Evolutionary conservation across 306 rosid species (phyloP).

Genomic region (peach (Prunus persica)): Prunus_persica_NCBIv2 NC_034011.1:3797001-3797500

Average conservation of each 20-base stretch:
- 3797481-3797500: background rate
- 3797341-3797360: conserved; percentile 18
- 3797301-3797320: conserved; percentile 64
- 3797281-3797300: conserved; percentile 64
- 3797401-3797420: background rate
- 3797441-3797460: background rate
- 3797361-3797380: background rate
- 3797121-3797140: background rate
- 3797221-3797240: conserved; percentile 60
- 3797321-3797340: conserved; percentile 79
- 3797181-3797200: background rate
- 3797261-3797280: conserved; percentile 82
- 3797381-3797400: background rate
- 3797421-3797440: background rate
- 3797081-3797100: background rate
- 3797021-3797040: background rate
- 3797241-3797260: conserved; percentile 96
- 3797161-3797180: background rate
- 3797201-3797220: conserved; percentile 42
- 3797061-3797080: background rate
- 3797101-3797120: background rate
- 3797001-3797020: background rate
- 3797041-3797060: background rate
- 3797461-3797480: no score
- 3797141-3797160: background rate